phyloP scores from a whole-genome alignment of 495 filamentous ascomycete genomes.

The Neurospora sp. region DNA sequence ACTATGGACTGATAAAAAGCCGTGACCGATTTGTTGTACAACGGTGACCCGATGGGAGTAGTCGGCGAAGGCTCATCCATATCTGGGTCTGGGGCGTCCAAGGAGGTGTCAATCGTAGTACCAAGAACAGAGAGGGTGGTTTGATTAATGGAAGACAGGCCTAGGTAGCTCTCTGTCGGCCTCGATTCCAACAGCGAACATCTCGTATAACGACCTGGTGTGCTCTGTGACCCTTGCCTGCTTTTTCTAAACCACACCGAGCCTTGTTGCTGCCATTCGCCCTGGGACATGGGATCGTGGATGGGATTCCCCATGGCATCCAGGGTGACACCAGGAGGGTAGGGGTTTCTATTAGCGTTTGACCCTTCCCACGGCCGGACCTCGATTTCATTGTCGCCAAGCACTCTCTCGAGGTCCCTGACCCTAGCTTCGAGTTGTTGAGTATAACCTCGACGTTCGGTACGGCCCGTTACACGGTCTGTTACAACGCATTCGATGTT shows the following conservation, averaged over 20 bases:
- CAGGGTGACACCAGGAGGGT: constrained; percentile 18
- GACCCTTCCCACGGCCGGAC: constrained; percentile 27
- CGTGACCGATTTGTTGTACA: constrained; percentile 60
- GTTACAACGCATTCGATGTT: constrained; percentile 69
- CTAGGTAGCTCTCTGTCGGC: constrained; percentile 59
- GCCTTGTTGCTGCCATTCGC: constrained; percentile 36
- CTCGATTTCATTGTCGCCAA: constrained; percentile 28
- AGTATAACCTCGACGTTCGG: constrained; percentile 65
- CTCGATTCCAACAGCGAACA: constrained; percentile 26
- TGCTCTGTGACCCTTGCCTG: constrained; percentile 4
- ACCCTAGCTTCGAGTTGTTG: constrained; percentile 44
- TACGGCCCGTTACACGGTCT: constrained; percentile 77
- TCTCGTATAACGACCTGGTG: constrained; percentile 12
- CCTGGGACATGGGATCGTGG: constrained; percentile 18
- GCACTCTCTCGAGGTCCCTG: constrained; percentile 39
- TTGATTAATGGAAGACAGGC: constrained; percentile 10
- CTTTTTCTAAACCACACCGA: constrained; percentile 41
- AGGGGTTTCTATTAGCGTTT: constrained; percentile 17
- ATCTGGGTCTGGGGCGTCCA: constrained; percentile 50
- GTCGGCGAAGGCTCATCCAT: constrained; percentile 48
- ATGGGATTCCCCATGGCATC: constrained; percentile 21
- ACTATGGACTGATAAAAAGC: constrained; percentile 53
- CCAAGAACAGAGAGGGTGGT: constrained; percentile 61
- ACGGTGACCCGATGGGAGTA: constrained; percentile 26
- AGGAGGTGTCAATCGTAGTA: constrained; percentile 65